Evolutionary conservation across 2,329 filamentous ascomycete genomes (phyloP).

Genomic region (Xylariaceae sp.): DNA sequence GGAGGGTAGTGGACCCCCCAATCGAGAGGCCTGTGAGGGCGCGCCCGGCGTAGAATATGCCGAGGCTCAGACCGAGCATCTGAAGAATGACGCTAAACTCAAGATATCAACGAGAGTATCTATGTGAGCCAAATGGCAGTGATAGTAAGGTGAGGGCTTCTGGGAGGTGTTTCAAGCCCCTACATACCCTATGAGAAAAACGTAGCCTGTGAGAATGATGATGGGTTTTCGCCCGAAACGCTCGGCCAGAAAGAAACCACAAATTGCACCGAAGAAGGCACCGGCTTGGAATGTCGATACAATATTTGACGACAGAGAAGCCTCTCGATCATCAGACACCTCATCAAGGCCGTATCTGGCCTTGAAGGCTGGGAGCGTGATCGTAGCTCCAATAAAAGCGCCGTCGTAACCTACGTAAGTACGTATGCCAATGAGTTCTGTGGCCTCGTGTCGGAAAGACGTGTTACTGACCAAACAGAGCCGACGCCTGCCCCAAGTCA

Average conservation of each 20-base stretch:
- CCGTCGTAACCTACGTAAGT: slow-evolving; percentile 29
- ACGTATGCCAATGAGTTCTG: no score
- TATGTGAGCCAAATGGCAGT: no score
- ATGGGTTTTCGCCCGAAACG: slow-evolving; percentile 52
- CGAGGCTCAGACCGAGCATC: not conserved
- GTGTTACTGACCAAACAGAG: slow-evolving; percentile 30
- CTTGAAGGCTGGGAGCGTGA: slow-evolving; percentile 58
- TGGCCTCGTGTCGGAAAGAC: no score
- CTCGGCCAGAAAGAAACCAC: slow-evolving; percentile 55
- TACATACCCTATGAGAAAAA: slow-evolving; percentile 38
- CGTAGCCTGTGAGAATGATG: slow-evolving; percentile 43
- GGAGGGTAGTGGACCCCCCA: slow-evolving; percentile 43
- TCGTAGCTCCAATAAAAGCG: slow-evolving; percentile 64
- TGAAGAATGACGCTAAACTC: not conserved
- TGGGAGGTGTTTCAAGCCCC: no score
- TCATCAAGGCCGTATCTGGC: slow-evolving; percentile 53
- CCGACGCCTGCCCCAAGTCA: slow-evolving; percentile 15
- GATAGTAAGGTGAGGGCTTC: no score
- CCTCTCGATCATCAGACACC: slow-evolving; percentile 36
- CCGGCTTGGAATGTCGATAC: slow-evolving; percentile 66
- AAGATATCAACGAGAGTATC: no score
- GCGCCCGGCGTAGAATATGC: slow-evolving; percentile 35
- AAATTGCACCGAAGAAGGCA: slow-evolving; percentile 63
- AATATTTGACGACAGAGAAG: slow-evolving; percentile 58
- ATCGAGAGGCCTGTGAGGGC: slow-evolving; percentile 33